Percentiles rank a stretch among this genome's conserved stretches.
Evolutionary conservation across 768 basidiomycete genomes (phyloP).

Genomic region (Leccinum incarnatum): DNA sequence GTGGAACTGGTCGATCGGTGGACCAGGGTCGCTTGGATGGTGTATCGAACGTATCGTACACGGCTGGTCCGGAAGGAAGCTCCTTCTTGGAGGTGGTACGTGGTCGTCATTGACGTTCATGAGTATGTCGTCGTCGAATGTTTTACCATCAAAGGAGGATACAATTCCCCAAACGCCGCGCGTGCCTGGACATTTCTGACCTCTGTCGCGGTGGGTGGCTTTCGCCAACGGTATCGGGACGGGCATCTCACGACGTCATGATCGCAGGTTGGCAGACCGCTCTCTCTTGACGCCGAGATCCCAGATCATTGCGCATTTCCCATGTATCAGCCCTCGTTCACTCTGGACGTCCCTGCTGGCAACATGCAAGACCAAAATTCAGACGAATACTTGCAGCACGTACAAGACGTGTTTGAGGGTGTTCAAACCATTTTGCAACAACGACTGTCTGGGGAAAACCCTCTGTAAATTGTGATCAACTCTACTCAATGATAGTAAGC

Average conservation of each 20-base stretch:
- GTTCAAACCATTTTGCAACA: constrained; percentile 27
- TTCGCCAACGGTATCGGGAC: not conserved
- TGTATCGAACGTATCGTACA: constrained; percentile 50
- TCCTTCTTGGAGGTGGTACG: constrained; percentile 77
- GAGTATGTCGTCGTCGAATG: not conserved
- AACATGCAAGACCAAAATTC: constrained; percentile 75
- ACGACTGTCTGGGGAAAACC: constrained; percentile 8
- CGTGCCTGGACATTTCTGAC: constrained; percentile 86
- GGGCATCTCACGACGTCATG: not conserved
- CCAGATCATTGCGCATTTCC: constrained; percentile 77
- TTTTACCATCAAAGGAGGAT: constrained; percentile 60
- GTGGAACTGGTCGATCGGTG: constrained; percentile 68
- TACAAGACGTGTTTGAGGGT: constrained; percentile 42
- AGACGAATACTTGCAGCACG: constrained; percentile 46
- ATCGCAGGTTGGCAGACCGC: constrained; percentile 49
- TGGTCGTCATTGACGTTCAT: constrained; percentile 3
- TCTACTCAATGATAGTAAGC: not conserved
- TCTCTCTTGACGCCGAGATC: constrained; percentile 60
- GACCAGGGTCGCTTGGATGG: constrained; percentile 67
- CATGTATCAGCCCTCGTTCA: constrained; percentile 77
- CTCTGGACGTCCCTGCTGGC: constrained; percentile 69
- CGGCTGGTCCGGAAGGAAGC: constrained; percentile 56
- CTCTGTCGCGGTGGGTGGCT: constrained; percentile 58
- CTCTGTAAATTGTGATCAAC: not conserved
- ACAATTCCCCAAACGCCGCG: constrained; percentile 79